These are phyloP conservation scores for Goniomonas avonlea DNA, from an alignment of 78 protist species.

Conservation along the genomic window DNA sequence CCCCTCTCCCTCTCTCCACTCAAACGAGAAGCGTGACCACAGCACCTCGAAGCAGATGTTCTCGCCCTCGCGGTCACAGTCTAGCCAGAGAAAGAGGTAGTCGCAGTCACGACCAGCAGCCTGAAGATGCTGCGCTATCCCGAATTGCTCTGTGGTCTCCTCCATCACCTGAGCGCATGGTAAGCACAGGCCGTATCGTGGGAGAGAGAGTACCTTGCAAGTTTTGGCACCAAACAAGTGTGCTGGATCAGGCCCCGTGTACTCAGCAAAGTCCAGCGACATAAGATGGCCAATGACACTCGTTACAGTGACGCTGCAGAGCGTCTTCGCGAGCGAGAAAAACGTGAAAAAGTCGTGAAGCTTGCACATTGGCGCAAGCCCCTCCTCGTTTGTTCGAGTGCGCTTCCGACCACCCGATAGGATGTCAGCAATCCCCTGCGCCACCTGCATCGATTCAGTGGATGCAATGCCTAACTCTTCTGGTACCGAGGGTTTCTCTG, in stretches of 20 bases:
- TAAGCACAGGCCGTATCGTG: too few species aligned
- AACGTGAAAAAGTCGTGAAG: neutral
- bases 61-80: slow-evolving; percentile 80
- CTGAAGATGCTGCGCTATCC: slow-evolving; percentile 3
- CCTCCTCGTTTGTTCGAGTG: neutral
- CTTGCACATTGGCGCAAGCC: neutral
- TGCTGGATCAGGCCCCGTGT: neutral
- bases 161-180: too few species aligned
- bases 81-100: slow-evolving; percentile 63
- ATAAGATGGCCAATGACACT: neutral
- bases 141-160: neutral
- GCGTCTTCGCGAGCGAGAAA: neutral
- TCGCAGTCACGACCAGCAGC: neutral
- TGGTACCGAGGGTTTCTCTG: slow-evolving; percentile 9
- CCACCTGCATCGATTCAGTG: too few species aligned
- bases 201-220: too few species aligned
- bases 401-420: neutral
- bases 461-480: too few species aligned
- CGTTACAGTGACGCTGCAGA: neutral
- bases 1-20: too few species aligned
- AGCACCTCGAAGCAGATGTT: slow-evolving; percentile 72
- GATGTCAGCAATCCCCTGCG: neutral
- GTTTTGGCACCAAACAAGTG: neutral
- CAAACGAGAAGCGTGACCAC: too few species aligned
- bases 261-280: neutral